Evolutionary conservation across 2,329 filamentous ascomycete species (phyloP), one percentile per base, ranked within the genome.

Genomic region (Penicillium glabrum): DNA sequence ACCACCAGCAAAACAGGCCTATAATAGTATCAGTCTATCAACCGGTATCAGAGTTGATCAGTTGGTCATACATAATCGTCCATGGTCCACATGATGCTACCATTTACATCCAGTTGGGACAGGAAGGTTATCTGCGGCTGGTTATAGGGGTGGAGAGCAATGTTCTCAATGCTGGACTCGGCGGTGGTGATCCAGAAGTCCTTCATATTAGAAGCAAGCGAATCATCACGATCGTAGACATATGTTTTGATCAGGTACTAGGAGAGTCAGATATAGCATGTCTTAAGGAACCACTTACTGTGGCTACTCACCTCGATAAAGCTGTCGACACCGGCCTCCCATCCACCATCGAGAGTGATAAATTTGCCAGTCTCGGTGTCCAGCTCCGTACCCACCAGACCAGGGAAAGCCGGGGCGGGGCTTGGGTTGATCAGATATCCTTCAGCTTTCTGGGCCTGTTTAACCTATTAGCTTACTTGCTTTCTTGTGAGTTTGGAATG

Each of bases 231-330:
- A 16, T 64, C 49, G 48, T 66, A 67, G n/a, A 60, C 45, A 41
- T 64, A 66, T 23, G 56, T 57, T 56, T 67, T 67, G 44, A 67
- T 63, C 11, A 66, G 52, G 24, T 67, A 67, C 59, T 67, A 45
- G 37, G 31, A 21, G 3, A 19, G 29, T 60, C n/a, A 54, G 53
- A 24, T 3, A 49, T 49, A 14, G 21, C 11, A 11, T 23, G 23
- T 31, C 5, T 6, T 6, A 16, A 37, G 2, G 14, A 10, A 24
- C 11, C 23, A 21, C 23, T 9, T 23, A 14, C 10, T 21, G 14
- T 23, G 21, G n/a, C 3, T 14, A 39, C 52, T 37, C 41, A 64
- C 63, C 60, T 65, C 64, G 19, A 66, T 52, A 37, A 62, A 64
- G 47, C 64, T 67, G 53, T 67, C 64, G 41, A 66, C 61, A 3